A percentile compares a stretch with the other conserved stretches of the same genome.
These are phyloP conservation scores for Leptographium radiaticola DNA, from an alignment of 2,329 filamentous ascomycete genomes.

Conservation along the genomic window DNA sequence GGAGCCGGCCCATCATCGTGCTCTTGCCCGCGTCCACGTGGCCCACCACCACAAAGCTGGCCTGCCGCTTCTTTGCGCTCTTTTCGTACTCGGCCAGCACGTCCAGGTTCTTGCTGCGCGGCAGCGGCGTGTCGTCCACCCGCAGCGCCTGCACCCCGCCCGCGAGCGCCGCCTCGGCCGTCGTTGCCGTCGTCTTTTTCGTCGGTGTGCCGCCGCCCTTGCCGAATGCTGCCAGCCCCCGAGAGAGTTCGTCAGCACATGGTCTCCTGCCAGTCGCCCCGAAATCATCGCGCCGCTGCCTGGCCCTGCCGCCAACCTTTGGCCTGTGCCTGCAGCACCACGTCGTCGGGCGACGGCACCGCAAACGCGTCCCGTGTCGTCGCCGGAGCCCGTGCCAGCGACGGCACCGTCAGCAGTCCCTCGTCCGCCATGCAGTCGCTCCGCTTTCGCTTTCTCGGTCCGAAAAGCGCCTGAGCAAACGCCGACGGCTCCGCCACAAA, in stretches of 20 bases:
- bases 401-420: slow-evolving; percentile 31
- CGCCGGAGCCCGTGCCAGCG: slow-evolving; percentile 33
- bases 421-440: slow-evolving; percentile 14
- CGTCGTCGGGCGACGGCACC: slow-evolving; percentile 82
- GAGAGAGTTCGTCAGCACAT: slow-evolving; percentile 15
- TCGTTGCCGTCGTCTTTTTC: slow-evolving; percentile 19
- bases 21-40: slow-evolving; percentile 98
- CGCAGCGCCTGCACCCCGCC: slow-evolving; percentile 27
- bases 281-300: slow-evolving; percentile 25
- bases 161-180: slow-evolving; percentile 17
- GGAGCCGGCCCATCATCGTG: slow-evolving; percentile 88
- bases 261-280: background rate
- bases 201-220: slow-evolving; percentile 26
- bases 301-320: slow-evolving; percentile 62
- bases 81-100: slow-evolving; percentile 72
- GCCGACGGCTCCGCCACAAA: slow-evolving; percentile 30
- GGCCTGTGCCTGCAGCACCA: slow-evolving; percentile 76
- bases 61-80: slow-evolving; percentile 61
- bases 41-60: slow-evolving; percentile 88
- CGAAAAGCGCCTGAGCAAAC: slow-evolving; percentile 43
- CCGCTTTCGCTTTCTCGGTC: slow-evolving; percentile 17
- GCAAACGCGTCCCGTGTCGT: slow-evolving; percentile 47
- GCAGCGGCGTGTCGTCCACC: slow-evolving; percentile 37
- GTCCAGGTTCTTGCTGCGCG: slow-evolving; percentile 68
- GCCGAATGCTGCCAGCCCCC: slow-evolving; percentile 36